phyloP scores from a whole-genome alignment of 441 rosid species.

The Arabidopsis lyrata region DNA sequence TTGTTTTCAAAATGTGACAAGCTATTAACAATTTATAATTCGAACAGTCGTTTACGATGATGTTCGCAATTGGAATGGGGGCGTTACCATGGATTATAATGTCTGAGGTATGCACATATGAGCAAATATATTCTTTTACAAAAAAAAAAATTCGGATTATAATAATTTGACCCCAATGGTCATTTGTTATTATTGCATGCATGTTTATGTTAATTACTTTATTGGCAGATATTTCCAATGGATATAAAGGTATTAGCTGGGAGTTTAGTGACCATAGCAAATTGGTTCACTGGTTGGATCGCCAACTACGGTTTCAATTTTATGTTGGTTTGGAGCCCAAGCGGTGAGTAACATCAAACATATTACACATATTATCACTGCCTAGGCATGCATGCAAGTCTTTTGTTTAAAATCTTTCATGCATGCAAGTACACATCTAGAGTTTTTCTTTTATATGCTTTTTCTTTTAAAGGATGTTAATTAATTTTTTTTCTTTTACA shows the following conservation, averaged over 20 bases:
- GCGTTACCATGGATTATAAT: constrained; percentile 72
- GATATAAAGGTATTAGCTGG: constrained; percentile 55
- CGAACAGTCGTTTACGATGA: constrained; percentile 50
- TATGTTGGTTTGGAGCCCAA: constrained; percentile 55
- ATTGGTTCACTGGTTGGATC: constrained; percentile 53
- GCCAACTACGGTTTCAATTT: constrained; percentile 50
- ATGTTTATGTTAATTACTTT: neutral
- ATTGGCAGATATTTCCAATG: constrained; percentile 52
- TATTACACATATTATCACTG: neutral
- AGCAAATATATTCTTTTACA: neutral
- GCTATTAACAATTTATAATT: constrained; percentile 6
- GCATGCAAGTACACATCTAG: neutral
- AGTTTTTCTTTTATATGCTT: neutral
- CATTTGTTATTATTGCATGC: neutral
- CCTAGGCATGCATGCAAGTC: neutral
- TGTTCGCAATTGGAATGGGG: constrained; percentile 55
- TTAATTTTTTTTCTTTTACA: too few relatives aligned
- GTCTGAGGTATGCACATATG: constrained; percentile 61
- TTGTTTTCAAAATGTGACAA: neutral
- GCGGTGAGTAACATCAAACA: constrained; percentile 40
- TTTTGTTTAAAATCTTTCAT: neutral
- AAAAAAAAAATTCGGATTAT: too few relatives aligned
- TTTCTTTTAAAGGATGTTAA: too few relatives aligned
- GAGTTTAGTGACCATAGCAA: constrained; percentile 51
- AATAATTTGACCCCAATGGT: neutral